Evolutionary conservation across 2,329 filamentous ascomycete species (phyloP), one percentile per base, ranked within the genome.

Genomic region (Cercospora brassicicola): DNA sequence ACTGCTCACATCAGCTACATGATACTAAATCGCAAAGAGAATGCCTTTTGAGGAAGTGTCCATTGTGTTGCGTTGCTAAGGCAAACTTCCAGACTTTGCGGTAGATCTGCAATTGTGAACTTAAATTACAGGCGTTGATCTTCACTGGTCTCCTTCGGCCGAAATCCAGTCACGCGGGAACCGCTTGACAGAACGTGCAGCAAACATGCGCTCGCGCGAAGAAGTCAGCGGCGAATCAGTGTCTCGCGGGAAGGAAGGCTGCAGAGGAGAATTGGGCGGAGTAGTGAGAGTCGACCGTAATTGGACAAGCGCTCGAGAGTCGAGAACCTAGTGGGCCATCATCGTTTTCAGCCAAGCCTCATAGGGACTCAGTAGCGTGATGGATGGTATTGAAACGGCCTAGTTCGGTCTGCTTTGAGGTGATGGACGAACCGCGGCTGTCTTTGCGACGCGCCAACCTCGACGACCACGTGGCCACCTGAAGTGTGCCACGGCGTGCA

Each of bases 311-410:
- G 36, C 4, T 26, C 7, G 57, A 55, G 56, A 30, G 56, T 65
- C 55, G 42, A 65, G 63, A 59, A 55, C 39, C 63, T 39, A 13
- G 33, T 64, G 26, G 36, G 33, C 20, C 39, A 23, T 55, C n/a
- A 20, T 59, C 20, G 23, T 15, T 15, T 30, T 7, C 28, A 18
- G 56, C 63, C 56, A 65, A 65, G 63, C 63, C 36, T 61, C 36
- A 28, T 60, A 55, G 56, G 56, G 39, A 65, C 51, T 31, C 63
- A 60, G 20, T 60, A 60, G 56, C 42, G 63, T 13, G 56, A 18
- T 10, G 31, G 26, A 26, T n/a, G 13, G 23, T 20, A 20, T 28
- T 10, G 26, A 60, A 36, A 60, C 28, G 36, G 55, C 18, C n/a
- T 65, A 60, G 63, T 26, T 26, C 13, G 13, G 13, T 11, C 63